Evolutionary conservation across 352 stramenopile species (phyloP), one percentile per base, ranked within the genome.

Genomic region (Phytopythium cucurbitacearum): DNA sequence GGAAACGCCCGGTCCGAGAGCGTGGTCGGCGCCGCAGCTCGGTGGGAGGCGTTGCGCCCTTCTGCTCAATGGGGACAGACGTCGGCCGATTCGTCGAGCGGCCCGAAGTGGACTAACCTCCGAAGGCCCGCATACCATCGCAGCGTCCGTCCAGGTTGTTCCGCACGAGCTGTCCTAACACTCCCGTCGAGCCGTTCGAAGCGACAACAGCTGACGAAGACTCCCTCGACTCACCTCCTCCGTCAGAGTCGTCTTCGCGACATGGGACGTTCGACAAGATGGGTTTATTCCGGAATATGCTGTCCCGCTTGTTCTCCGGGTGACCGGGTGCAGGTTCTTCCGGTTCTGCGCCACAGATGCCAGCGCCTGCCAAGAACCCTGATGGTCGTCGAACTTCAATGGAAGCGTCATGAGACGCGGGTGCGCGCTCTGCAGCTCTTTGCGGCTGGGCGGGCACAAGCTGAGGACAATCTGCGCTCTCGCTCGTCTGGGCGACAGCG

Each of bases 341-440:
- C n/a, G n/a, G n/a, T n/a, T n/a, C n/a, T n/a, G n/a, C n/a, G n/a
- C n/a, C n/a, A n/a, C n/a, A n/a, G n/a, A n/a, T n/a, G n/a, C n/a
- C 1, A 38, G 0, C 13, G 16, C 6, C 3, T 15, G 11, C 3
- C 0, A 6, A 4, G 28, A n/a, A 2, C 1, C 21, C 9, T 16
- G 21, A 40, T 59, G 12, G 53, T 44, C 46, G 64, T 48, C n/a
- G 68, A 81, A 40, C 40, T 68, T 3, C 63, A 58, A 10, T 81
- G 71, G 71, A 68, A 71, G 36, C 56, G 52, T 2, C 69, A 81
- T 37, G 60, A 70, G 43, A 81, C 74, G 38, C 66, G 71, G 7
- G 52, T 81, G 45, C 66, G 67, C 6, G 71, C 65, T 12, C 62
- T 79, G n/a, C 60, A 68, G 48, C 56, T 67, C 34, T 76, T 75